phyloP scores from a whole-genome alignment of 1,284 basidiomycete species.

The Apiotrichum mycotoxinovorans region DNA sequence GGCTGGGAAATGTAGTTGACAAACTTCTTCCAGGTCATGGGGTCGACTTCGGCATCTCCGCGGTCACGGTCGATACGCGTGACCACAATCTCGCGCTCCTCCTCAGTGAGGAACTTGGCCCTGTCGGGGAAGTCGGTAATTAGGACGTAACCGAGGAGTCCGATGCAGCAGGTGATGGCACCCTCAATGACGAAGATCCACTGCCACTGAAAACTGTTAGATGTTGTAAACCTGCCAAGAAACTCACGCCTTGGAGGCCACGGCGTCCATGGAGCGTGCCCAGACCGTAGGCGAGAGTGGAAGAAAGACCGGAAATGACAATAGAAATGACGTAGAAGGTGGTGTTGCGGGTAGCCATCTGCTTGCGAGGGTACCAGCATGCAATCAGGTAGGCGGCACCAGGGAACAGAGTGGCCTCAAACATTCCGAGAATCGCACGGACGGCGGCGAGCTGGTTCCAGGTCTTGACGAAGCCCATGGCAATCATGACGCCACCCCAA shows the following conservation, averaged over 20 bases:
- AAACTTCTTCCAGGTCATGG: conserved; percentile 42
- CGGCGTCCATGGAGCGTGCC: conserved; percentile 5
- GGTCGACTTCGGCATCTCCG: conserved; percentile 48
- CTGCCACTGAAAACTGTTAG: conserved; percentile 4
- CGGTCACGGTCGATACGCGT: conserved; percentile 52
- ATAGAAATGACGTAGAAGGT: conserved; percentile 17
- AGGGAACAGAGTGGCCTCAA: conserved; percentile 29
- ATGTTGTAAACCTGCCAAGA: background rate
- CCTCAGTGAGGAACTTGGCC: conserved; percentile 49
- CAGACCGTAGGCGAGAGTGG: conserved; percentile 13
- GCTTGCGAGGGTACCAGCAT: conserved; percentile 20
- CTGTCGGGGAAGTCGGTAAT: conserved; percentile 53
- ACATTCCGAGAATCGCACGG: conserved; percentile 23
- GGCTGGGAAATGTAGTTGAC: conserved; percentile 42
- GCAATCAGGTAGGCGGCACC: conserved; percentile 25
- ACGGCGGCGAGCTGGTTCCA: conserved; percentile 28
- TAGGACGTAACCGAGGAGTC: conserved; percentile 30
- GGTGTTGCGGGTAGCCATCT: conserved; percentile 18
- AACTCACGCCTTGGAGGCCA: background rate
- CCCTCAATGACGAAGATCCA: conserved; percentile 22
- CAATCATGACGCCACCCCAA: conserved; percentile 42
- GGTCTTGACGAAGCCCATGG: conserved; percentile 37
- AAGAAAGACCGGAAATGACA: conserved; percentile 14
- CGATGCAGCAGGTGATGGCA: conserved; percentile 40
- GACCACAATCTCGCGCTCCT: conserved; percentile 47